Evolutionary conservation across 805 yeast species (phyloP).

Genomic region (Debaryomyces maramus): DNA sequence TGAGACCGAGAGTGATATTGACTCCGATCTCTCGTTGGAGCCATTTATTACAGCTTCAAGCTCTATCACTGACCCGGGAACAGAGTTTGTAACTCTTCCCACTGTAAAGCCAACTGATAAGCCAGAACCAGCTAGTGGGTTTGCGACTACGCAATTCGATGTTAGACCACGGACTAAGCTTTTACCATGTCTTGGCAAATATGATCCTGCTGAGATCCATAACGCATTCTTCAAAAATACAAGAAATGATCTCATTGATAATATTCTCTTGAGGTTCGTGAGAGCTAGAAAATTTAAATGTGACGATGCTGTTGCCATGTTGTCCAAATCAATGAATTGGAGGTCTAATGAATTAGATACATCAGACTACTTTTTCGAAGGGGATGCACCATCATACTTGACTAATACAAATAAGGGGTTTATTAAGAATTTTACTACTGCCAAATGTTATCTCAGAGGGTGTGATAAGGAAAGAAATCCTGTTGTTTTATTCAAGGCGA

Average conservation of each 20-base stretch:
- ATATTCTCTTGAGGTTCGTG: conserved; percentile 68
- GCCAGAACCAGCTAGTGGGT: not conserved
- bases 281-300: conserved; percentile 87
- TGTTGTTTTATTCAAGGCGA: conserved; percentile 76
- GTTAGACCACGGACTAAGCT: conserved; percentile 32
- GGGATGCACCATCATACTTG: conserved; percentile 65
- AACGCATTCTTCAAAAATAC: conserved; percentile 39
- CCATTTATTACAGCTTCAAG: conserved; percentile 35
- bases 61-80: conserved; percentile 14
- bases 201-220: conserved; percentile 53
- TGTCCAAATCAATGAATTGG: conserved; percentile 75
- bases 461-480: conserved; percentile 74
- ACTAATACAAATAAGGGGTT: conserved; percentile 44
- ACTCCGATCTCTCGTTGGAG: conserved; percentile 28
- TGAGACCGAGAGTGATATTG: conserved; percentile 12
- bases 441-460: conserved; percentile 77
- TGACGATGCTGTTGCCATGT: conserved; percentile 66
- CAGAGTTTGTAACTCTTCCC: not conserved
- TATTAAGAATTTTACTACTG: conserved; percentile 55
- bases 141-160: not conserved
- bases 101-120: not conserved
- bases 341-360: conserved; percentile 60
- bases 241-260: conserved; percentile 82
- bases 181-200: conserved; percentile 49
- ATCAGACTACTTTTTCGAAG: conserved; percentile 62